phyloP scores from a whole-genome alignment of 2,329 filamentous ascomycete species.

The Fusarium pseudonygamai region DNA sequence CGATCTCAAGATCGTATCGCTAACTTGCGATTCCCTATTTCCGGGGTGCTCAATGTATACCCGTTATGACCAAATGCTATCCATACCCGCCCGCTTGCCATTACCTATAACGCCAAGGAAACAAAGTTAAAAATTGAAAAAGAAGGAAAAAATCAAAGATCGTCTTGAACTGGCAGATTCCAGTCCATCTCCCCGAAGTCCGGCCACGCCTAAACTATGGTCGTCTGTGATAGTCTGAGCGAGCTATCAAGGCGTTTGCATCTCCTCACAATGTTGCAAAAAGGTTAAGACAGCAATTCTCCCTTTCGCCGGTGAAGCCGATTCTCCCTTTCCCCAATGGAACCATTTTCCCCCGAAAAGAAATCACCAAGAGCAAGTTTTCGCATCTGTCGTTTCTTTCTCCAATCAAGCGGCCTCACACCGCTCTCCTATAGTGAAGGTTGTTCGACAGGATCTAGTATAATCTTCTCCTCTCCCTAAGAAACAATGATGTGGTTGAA shows the following conservation, averaged over 20 bases:
- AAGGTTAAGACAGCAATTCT: neutral
- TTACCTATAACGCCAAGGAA: conserved; percentile 20
- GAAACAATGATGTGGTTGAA: conserved; percentile 82
- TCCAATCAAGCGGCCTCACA: conserved; percentile 41
- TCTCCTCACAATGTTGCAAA: neutral
- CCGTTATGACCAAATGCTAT: conserved; percentile 26
- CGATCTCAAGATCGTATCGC: conserved; percentile 20
- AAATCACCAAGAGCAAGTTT: neutral
- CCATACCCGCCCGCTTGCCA: conserved; percentile 30
- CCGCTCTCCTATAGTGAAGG: conserved; percentile 40
- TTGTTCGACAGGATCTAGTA: conserved; percentile 39
- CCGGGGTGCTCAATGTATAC: conserved; percentile 3
- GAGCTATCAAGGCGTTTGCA: neutral
- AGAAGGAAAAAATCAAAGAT: conserved; percentile 2
- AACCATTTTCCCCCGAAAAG: no score
- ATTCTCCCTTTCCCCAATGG: neutral
- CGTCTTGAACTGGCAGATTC: conserved; percentile 3
- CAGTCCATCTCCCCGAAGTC: neutral
- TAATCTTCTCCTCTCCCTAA: conserved; percentile 51
- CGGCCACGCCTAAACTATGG: neutral
- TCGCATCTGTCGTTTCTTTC: conserved; percentile 19
- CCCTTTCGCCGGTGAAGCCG: neutral
- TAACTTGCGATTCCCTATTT: conserved; percentile 19
- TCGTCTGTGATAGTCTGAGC: neutral
- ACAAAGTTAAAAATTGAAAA: conserved; percentile 6